These are phyloP conservation scores for Dalbergia oliveri DNA, from an alignment of 306 rosid species.

Conservation along the genomic window DNA sequence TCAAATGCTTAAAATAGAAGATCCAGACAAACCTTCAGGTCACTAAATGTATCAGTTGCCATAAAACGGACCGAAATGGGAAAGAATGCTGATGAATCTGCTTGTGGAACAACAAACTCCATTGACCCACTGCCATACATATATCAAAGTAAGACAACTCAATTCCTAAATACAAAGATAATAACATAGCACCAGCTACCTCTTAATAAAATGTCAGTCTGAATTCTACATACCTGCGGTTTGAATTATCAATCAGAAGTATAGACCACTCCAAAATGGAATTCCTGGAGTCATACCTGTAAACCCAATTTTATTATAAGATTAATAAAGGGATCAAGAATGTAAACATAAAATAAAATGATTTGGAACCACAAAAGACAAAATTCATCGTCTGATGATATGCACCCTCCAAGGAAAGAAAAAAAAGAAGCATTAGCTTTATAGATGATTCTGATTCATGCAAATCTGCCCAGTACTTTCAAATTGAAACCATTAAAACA, in stretches of 20 bases:
- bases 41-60: conserved; percentile 83
- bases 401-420: background rate
- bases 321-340: background rate
- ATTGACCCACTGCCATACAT: conserved; percentile 78
- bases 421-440: background rate
- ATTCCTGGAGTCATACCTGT: conserved; percentile 92
- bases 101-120: conserved; percentile 94
- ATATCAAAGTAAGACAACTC: conserved; percentile 39
- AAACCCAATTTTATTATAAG: conserved; percentile 28
- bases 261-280: conserved; percentile 91
- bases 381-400: background rate
- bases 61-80: conserved; percentile 85
- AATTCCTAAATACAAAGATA: conserved; percentile 1
- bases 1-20: conserved; percentile 9
- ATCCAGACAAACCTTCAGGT: conserved; percentile 72
- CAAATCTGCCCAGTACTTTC: conserved; percentile 7
- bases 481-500: background rate
- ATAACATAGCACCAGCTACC: conserved; percentile 8
- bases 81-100: conserved; percentile 86
- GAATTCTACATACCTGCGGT: conserved; percentile 74
- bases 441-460: conserved; percentile 5
- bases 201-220: background rate
- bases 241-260: conserved; percentile 85
- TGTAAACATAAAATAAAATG: background rate
- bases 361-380: conserved; percentile 10